These are phyloP conservation scores for Fomitopsis schrenkii DNA, from an alignment of 1,284 basidiomycete genomes.

Conservation along the genomic window DNA sequence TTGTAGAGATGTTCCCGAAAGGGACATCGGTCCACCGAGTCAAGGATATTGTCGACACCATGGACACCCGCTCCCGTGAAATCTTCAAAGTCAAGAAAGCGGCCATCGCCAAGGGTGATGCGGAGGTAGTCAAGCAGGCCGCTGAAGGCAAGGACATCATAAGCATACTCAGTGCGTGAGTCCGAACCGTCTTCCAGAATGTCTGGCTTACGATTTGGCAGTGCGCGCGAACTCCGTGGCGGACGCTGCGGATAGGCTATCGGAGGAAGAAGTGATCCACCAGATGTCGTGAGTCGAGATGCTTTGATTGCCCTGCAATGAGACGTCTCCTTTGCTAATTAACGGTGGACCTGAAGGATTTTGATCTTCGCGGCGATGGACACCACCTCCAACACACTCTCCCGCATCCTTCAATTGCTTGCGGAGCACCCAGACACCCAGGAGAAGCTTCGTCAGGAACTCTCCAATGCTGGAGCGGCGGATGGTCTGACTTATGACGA, in stretches of 20 bases:
- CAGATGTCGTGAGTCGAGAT: conserved; percentile 27
- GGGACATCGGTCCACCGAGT: conserved; percentile 9
- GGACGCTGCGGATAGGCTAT: conserved; percentile 24
- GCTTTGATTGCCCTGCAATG: too few species aligned
- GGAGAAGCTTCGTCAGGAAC: conserved; percentile 17
- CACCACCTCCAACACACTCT: conserved; percentile 20
- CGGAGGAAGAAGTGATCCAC: conserved; percentile 27
- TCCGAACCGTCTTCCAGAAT: too few species aligned
- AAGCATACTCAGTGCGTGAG: conserved; percentile 25
- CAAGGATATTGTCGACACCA: conserved; percentile 13
- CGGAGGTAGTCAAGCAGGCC: conserved; percentile 19
- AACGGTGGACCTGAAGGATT: conserved; percentile 3
- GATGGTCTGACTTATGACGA: conserved; percentile 17
- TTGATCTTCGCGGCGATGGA: conserved; percentile 21
- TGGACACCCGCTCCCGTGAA: conserved; percentile 9
- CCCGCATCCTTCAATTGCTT: conserved; percentile 15
- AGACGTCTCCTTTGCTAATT: too few species aligned
- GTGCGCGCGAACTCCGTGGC: conserved; percentile 27
- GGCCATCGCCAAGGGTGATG: conserved; percentile 22
- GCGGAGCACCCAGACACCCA: conserved; percentile 16
- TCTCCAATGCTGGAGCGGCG: conserved; percentile 11
- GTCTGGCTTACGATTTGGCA: conserved; percentile 1
- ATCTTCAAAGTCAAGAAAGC: conserved; percentile 19
- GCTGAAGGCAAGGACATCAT: conserved; percentile 27
- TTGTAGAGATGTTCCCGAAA: conserved; percentile 12